Evolutionary conservation across 306 rosid species (phyloP), one percentile per base, ranked within the genome.

Genomic region (Corylus heterophylla): DNA sequence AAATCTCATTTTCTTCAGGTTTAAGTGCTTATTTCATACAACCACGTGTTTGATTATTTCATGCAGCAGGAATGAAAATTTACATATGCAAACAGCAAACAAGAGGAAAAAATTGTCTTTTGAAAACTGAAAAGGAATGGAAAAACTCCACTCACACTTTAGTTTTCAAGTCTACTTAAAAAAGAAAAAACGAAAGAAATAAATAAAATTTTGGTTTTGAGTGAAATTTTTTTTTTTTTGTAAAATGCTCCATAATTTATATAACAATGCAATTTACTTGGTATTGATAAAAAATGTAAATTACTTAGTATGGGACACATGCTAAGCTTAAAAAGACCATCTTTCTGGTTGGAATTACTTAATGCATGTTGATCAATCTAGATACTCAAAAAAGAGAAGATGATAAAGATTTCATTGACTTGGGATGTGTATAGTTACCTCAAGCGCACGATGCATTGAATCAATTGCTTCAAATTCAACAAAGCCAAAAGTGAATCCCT

Each of bases 401-500:
- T 59, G 35, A 59, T 25, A 59, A 59, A 22, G 13, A 59, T 59
- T 59, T 11, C 66, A 59, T 25, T 25, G 35, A 25, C 31, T 59
- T 8, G 31, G 9, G 66, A 59, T 59, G 11, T 18, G 51, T 39
- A 42, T n/a, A 67, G 17, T 74, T 89, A 93, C 98, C 98, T 91
- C 89, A 84, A 93, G 90, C 45, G 98, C 97, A 75, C 83, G 89
- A 7, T 89, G 96, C 94, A 93, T 80, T 74, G 98, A 91, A 81
- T 80, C 87, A 81, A 76, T 54, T 55, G 80, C 88, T 84, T 96
- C 96, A 84, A 91, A 96, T 87, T 96, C 99, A 74, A 96, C 97
- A 75, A 96, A 96, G 80, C 99, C 98, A 70, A 96, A 96, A 87
- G 98, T 93, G 86, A 90, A 93, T 44, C 99, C 98, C 73, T 91